Evolutionary conservation across 2,329 filamentous ascomycete genomes (phyloP).

Genomic region (Fusarium oligoseptatum): DNA sequence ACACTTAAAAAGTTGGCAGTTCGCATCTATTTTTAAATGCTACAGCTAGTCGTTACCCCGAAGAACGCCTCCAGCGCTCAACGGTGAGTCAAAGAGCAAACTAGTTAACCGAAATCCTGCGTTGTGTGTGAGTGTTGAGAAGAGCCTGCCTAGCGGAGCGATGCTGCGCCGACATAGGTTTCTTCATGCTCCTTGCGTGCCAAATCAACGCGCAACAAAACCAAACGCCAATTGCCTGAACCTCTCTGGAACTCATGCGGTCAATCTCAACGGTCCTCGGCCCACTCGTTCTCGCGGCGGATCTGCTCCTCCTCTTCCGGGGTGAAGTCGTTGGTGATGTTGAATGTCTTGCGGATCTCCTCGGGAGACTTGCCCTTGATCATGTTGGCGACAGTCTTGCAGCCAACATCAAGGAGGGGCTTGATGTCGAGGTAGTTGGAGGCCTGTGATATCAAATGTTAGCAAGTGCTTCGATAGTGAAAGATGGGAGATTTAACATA

Average conservation of each 20-base stretch:
- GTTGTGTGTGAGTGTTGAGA: constrained; percentile 19
- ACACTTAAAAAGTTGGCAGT: not conserved
- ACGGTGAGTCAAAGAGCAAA: constrained; percentile 16
- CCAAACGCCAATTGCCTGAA: constrained; percentile 40
- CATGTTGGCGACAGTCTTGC: constrained; percentile 99
- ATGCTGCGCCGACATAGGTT: constrained; percentile 4
- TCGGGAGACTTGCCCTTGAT: constrained; percentile 99
- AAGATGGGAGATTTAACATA: constrained; percentile 59
- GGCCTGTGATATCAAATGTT: constrained; percentile 67
- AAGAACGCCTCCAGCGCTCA: constrained; percentile 6
- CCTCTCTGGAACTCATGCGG: constrained; percentile 1
- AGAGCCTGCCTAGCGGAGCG: constrained; percentile 2
- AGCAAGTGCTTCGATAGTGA: constrained; percentile 23
- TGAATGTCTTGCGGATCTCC: constrained; percentile 99
- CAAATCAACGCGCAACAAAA: constrained; percentile 37
- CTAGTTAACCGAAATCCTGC: constrained; percentile 21
- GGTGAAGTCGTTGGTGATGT: constrained; percentile 99
- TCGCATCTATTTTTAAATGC: constrained; percentile 18
- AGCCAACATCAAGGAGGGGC: constrained; percentile 95
- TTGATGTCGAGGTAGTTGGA: constrained; percentile 99
- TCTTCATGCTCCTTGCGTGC: constrained; percentile 29
- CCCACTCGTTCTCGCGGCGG: constrained; percentile 91
- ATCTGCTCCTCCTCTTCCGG: constrained; percentile 99
- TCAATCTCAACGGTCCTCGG: constrained; percentile 77
- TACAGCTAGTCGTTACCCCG: constrained; percentile 5